Conservation (phyloP, 2,329 filamentous ascomycete species). For the Colletotrichum agaves region DNA sequence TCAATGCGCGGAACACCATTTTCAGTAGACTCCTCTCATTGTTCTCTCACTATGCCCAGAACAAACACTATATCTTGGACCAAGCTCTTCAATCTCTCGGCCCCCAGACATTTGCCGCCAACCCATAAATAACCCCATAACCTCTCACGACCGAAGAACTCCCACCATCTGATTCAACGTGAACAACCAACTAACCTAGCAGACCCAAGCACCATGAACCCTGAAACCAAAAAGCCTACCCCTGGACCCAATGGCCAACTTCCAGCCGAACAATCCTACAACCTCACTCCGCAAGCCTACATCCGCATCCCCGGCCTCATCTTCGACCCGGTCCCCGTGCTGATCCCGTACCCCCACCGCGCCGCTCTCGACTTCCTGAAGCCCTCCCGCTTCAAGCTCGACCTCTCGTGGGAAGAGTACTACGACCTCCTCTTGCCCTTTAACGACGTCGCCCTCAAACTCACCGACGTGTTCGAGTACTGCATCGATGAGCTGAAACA, state of each 20-base stretch:
- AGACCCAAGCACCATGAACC: background rate
- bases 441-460: slow-evolving; percentile 18
- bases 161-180: background rate
- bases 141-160: too few relatives aligned
- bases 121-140: too few relatives aligned
- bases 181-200: background rate
- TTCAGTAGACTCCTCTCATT: background rate
- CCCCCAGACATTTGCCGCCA: too few relatives aligned
- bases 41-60: too few relatives aligned
- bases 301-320: slow-evolving; percentile 30
- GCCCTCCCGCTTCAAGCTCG: slow-evolving; percentile 7
- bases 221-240: too few relatives aligned
- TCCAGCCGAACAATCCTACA: background rate
- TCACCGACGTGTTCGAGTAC: slow-evolving; percentile 19
- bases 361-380: slow-evolving; percentile 21
- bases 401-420: slow-evolving; percentile 20
- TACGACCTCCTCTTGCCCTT: slow-evolving; percentile 21
- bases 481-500: slow-evolving; percentile 11
- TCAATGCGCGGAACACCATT: too few relatives aligned
- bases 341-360: slow-evolving; percentile 15
- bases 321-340: slow-evolving; percentile 12
- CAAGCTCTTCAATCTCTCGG: too few relatives aligned
- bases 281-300: slow-evolving; percentile 18
- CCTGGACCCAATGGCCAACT: background rate
- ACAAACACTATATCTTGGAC: too few relatives aligned